These are phyloP conservation scores for Spathaspora arborariae DNA, from an alignment of 805 yeast genomes.

Conservation along the genomic window DNA sequence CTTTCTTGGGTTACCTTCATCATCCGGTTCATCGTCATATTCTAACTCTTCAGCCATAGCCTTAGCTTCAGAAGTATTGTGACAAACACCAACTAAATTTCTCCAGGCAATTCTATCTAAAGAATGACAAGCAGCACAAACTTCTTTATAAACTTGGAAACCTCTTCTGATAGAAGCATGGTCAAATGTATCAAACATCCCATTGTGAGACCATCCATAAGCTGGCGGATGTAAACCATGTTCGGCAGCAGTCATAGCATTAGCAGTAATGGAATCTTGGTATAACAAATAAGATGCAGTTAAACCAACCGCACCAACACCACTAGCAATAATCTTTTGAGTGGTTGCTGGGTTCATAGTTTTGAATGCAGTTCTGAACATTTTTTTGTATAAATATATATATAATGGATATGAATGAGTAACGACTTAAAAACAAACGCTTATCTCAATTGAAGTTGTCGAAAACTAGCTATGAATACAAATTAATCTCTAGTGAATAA, in stretches of 20 bases:
- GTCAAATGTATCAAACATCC: constrained; percentile 87
- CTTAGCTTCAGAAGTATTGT: constrained; percentile 84
- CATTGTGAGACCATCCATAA: constrained; percentile 90
- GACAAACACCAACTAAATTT: constrained; percentile 94
- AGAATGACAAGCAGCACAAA: constrained; percentile 98
- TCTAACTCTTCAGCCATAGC: constrained; percentile 94
- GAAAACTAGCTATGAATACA: not conserved
- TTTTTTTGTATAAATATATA: not conserved
- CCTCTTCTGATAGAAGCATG: constrained; percentile 98
- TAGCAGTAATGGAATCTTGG: constrained; percentile 81
- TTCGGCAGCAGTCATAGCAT: constrained; percentile 98
- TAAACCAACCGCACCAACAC: constrained; percentile 71
- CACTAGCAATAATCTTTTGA: constrained; percentile 55
- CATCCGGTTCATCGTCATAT: constrained; percentile 95
- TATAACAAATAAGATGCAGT: constrained; percentile 79
- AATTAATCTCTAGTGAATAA: not conserved
- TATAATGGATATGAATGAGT: not conserved
- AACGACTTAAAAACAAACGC: not conserved
- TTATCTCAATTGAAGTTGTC: not conserved
- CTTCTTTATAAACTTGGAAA: constrained; percentile 97
- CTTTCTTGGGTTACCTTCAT: constrained; percentile 95
- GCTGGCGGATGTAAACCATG: constrained; percentile 97
- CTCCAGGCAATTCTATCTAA: constrained; percentile 98
- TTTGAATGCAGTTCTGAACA: constrained; percentile 6
- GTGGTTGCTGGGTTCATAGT: constrained; percentile 16